Evolutionary conservation across 2,329 filamentous ascomycete species (phyloP).

Genomic region (Fusarium torreyae): DNA sequence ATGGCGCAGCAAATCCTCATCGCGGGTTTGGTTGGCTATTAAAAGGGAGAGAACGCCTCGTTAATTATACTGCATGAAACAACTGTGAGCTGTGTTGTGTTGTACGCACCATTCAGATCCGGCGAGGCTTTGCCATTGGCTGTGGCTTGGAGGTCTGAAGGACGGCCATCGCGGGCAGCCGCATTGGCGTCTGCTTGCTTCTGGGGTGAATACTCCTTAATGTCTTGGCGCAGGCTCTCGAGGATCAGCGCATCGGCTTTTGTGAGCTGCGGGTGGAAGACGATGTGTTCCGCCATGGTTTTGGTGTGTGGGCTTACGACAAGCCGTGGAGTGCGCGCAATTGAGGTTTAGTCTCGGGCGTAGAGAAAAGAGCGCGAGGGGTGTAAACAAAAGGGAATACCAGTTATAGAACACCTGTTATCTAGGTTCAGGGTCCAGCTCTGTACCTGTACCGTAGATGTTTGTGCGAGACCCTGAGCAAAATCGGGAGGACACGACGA

Average conservation of each 20-base stretch:
- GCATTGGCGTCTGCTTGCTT: background rate
- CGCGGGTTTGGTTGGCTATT: constrained; percentile 8
- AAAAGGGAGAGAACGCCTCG: background rate
- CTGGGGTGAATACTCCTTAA: constrained; percentile 20
- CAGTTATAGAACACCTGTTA: background rate
- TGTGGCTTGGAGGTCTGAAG: background rate
- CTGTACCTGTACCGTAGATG: constrained; percentile 6
- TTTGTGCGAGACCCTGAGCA: constrained; percentile 25
- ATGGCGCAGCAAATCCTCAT: constrained; percentile 35
- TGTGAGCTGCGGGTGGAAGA: constrained; percentile 35
- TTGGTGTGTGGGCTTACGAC: background rate
- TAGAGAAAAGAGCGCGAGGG: background rate
- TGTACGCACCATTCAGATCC: constrained; percentile 22
- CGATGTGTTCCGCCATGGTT: constrained; percentile 29
- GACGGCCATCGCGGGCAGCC: constrained; percentile 1
- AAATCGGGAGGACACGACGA: constrained; percentile 17
- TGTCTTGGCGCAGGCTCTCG: constrained; percentile 30
- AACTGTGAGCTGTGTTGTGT: too few species aligned
- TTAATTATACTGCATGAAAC: constrained; percentile 6
- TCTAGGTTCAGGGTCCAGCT: constrained; percentile 8
- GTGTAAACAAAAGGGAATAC: background rate
- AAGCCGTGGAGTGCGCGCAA: background rate
- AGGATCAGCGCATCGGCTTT: constrained; percentile 37
- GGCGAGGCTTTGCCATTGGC: background rate
- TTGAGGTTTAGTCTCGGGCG: too few species aligned